These are phyloP conservation scores for Exophiala viscosa DNA, from an alignment of 2,329 filamentous ascomycete species.

Conservation along the genomic window DNA sequence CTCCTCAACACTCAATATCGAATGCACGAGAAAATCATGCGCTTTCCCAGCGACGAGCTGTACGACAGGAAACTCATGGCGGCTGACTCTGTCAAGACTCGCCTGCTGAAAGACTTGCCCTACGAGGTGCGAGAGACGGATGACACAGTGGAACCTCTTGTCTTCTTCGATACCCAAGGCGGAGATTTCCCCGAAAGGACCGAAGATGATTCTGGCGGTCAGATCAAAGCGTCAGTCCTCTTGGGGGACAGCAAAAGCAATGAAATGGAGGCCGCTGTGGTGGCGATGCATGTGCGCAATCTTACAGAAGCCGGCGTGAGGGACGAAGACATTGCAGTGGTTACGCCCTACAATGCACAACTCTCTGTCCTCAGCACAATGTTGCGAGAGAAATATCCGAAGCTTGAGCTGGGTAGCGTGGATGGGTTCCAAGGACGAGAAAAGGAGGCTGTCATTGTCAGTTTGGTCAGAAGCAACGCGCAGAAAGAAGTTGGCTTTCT, in stretches of 20 bases:
- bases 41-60: constrained; percentile 82
- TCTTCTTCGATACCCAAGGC: constrained; percentile 96
- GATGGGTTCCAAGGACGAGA: constrained; percentile 97
- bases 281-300: constrained; percentile 69
- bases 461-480: constrained; percentile 85
- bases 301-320: constrained; percentile 76
- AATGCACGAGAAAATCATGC: constrained; percentile 96
- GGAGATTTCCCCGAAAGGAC: constrained; percentile 82
- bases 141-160: constrained; percentile 78
- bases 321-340: constrained; percentile 81
- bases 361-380: constrained; percentile 70
- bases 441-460: constrained; percentile 92
- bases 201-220: constrained; percentile 64
- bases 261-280: constrained; percentile 80
- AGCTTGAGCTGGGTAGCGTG: constrained; percentile 90
- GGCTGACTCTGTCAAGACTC: constrained; percentile 69
- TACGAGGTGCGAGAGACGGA: constrained; percentile 77
- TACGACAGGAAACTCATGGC: constrained; percentile 81
- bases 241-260: constrained; percentile 83
- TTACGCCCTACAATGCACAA: constrained; percentile 96
- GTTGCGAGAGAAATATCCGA: constrained; percentile 76
- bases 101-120: constrained; percentile 71
- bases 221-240: constrained; percentile 47
- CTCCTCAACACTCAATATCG: constrained; percentile 98
- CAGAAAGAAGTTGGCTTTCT: constrained; percentile 89